phyloP scores from a whole-genome alignment of 345 rosid species.

The Salix purpurea region DNA sequence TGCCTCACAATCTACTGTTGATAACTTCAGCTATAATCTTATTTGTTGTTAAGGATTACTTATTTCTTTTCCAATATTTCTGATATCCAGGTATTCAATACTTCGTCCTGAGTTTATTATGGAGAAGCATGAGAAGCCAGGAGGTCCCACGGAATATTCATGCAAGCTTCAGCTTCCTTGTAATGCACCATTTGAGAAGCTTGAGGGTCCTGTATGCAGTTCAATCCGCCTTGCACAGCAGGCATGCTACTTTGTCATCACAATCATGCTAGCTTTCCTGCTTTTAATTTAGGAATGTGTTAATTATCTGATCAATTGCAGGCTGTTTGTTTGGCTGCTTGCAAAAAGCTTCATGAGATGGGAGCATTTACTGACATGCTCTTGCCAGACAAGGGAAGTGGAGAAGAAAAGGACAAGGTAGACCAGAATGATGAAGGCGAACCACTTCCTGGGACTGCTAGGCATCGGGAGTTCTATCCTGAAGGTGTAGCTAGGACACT shows the following conservation, averaged over 20 bases:
- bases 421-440: conserved; percentile 87
- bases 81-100: conserved; percentile 64
- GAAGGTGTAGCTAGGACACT: conserved; percentile 94
- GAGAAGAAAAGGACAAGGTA: conserved; percentile 70
- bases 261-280: background rate
- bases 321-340: conserved; percentile 99
- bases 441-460: conserved; percentile 98
- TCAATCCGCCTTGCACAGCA: conserved; percentile 98
- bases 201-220: conserved; percentile 86
- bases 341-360: conserved; percentile 99
- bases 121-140: conserved; percentile 89
- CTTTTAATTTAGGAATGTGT: conserved; percentile 8
- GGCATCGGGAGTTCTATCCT: conserved; percentile 98
- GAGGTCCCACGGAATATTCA: conserved; percentile 84
- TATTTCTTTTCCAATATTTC: conserved; percentile 9
- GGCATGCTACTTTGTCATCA: conserved; percentile 34
- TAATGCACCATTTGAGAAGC: conserved; percentile 94
- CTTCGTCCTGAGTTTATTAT: conserved; percentile 93
- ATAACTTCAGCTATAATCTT: background rate
- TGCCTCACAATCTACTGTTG: conserved; percentile 14
- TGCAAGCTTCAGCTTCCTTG: conserved; percentile 98
- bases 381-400: conserved; percentile 97
- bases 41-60: conserved; percentile 6
- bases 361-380: conserved; percentile 98
- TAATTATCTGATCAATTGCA: conserved; percentile 31